Base-by-base conservation (phyloP, 1,284 basidiomycete species). In the Tremellales sp. region DNA sequence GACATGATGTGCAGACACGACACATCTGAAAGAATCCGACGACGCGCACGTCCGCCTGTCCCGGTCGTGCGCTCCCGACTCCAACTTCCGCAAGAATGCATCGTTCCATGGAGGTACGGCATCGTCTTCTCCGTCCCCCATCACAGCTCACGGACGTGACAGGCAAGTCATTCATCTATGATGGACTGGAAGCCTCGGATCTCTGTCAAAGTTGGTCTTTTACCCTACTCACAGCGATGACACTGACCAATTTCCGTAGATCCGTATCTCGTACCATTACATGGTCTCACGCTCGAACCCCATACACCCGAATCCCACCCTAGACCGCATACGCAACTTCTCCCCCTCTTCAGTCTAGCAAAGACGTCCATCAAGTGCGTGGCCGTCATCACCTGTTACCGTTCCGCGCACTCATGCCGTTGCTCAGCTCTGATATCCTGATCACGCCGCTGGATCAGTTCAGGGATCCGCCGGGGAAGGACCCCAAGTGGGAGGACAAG, bases 381-480 rank as follows among this genome's bases (percentile, higher is more conserved):
- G 12, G n/a, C 43, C 18, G 29, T 13, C 40, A 16, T 24, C 5
- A 38, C 35, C 13, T 19, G 25, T 34, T 13, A 18, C 27, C 18
- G 6, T 26, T 18, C 16, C 34, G 13, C n/a, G 12, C 10, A 34
- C 14, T 22, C 5, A 26, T 39, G 37, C 22, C 35, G 12, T 28
- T 16, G 21, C 3, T 10, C 27, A 68, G 74, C 53, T 70, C 73
- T n/a, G 76, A 77, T 45, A 74, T 77, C 40, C 65, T 76, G 5
- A 65, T 72, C 42, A 74, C 74, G 10, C 76, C 76, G 2, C 65
- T 77, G 4, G 75, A 77, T 42, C 75, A 77, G 52, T 76, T 75
- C 56, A 51, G 51, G 37, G 64, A 73, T 44, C 38, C 36, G 2
- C 49, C 63, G 3, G 69, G 71, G 0, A 57, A 59, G 38, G 75